A percentile compares a stretch with the other conserved stretches of the same genome.
phyloP scores from a whole-genome alignment of 148 eudicot genomes.

The Amaranthus palmeri region DNA sequence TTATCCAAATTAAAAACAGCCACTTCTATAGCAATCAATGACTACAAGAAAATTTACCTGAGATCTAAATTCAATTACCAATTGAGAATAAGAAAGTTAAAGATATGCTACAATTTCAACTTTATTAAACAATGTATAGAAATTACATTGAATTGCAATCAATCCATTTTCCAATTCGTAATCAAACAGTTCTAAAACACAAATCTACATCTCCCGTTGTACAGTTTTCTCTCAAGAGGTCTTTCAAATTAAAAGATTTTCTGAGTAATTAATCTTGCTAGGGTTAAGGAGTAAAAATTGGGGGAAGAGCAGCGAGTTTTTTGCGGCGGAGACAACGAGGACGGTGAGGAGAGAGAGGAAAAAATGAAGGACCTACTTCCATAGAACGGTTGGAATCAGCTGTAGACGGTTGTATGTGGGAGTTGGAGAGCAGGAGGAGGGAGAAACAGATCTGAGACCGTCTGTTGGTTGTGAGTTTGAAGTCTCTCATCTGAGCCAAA shows the following conservation, averaged over 20 bases:
- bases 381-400: neutral
- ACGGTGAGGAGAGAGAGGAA: constrained; percentile 8
- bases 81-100: too few species aligned
- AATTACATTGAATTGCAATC: neutral
- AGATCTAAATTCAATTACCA: too few species aligned
- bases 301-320: constrained; percentile 19
- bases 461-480: constrained; percentile 2
- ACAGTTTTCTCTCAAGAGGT: neutral
- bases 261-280: neutral
- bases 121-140: too few species aligned
- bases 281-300: constrained; percentile 13
- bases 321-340: constrained; percentile 20
- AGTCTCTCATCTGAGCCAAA: constrained; percentile 19
- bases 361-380: constrained; percentile 9
- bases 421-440: neutral
- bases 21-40: too few species aligned
- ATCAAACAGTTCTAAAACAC: neutral
- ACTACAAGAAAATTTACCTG: too few species aligned
- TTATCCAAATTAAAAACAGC: too few species aligned
- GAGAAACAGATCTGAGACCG: constrained; percentile 13
- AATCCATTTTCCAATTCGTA: neutral
- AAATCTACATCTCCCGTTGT: neutral
- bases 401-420: neutral
- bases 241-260: neutral
- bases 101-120: too few species aligned